phyloP scores from a whole-genome alignment of 2,329 filamentous ascomycete genomes.

The Scolecobasidium constrictum region DNA sequence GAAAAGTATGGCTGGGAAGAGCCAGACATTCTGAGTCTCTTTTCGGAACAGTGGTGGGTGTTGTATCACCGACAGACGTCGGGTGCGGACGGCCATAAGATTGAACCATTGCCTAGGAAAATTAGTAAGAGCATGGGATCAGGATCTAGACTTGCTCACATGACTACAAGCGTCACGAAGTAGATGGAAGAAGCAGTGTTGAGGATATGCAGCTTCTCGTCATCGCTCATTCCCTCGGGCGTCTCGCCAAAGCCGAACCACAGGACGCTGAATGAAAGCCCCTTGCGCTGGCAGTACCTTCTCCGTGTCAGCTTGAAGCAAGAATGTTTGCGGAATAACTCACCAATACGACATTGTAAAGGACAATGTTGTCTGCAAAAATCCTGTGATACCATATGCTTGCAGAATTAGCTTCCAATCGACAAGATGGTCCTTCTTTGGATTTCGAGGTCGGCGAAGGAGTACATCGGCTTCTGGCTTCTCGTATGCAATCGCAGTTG shows the following conservation, averaged over 20 bases:
- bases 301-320: too few relatives aligned
- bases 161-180: conserved; percentile 70
- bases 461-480: conserved; percentile 67
- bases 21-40: conserved; percentile 52
- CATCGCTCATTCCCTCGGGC: conserved; percentile 35
- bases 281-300: conserved; percentile 33
- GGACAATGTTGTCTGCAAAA: conserved; percentile 32
- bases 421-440: conserved; percentile 60
- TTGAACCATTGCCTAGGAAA: conserved; percentile 59
- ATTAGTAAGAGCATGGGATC: background rate
- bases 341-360: conserved; percentile 38
- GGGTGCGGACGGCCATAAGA: conserved; percentile 55
- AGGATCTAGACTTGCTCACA: conserved; percentile 37
- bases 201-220: conserved; percentile 44
- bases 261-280: conserved; percentile 53
- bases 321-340: too few relatives aligned
- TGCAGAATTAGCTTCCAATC: conserved; percentile 63
- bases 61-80: conserved; percentile 53
- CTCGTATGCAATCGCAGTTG: conserved; percentile 66
- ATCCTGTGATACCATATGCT: conserved; percentile 59
- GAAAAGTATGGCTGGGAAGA: conserved; percentile 62
- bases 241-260: conserved; percentile 58
- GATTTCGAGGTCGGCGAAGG: conserved; percentile 54
- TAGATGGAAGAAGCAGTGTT: conserved; percentile 64
- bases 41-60: conserved; percentile 59